These are phyloP conservation scores for Fusarium siculi DNA, from an alignment of 2,329 filamentous ascomycete genomes.

Conservation along the genomic window DNA sequence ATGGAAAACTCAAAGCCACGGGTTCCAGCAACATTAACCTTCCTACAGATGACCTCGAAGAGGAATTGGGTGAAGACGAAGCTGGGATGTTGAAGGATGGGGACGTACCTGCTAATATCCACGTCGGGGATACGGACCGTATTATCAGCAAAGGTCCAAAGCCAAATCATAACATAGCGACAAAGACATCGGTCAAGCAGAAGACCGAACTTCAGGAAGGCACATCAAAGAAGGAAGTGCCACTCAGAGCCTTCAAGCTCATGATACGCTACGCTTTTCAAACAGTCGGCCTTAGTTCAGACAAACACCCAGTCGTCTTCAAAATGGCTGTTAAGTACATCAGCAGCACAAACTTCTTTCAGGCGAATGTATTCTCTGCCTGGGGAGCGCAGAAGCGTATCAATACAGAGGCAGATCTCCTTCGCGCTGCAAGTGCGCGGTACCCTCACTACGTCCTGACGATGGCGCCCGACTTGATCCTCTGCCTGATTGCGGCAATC, in stretches of 20 bases:
- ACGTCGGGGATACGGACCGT: neutral
- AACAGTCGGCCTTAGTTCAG: fast-evolving
- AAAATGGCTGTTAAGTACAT: neutral
- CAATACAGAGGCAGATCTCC: neutral
- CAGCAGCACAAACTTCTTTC: neutral
- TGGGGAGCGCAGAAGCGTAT: fast-evolving
- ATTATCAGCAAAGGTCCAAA: neutral
- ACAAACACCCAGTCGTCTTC: neutral
- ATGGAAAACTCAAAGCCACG: neutral
- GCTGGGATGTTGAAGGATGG: neutral
- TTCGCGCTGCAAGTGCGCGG: neutral
- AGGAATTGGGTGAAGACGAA: neutral
- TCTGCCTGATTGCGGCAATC: neutral
- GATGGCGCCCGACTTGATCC: neutral
- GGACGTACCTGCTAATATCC: neutral
- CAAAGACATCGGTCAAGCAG: neutral
- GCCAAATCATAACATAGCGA: neutral
- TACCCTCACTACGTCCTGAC: neutral
- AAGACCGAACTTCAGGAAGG: neutral
- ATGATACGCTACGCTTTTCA: too few relatives aligned
- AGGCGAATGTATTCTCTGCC: fast-evolving
- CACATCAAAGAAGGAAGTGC: neutral
- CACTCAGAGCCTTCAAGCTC: neutral
- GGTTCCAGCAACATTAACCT: too few relatives aligned
- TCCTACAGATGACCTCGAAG: neutral